Evolutionary conservation across 176 grass and related monocot genomes (phyloP), one percentile per base, ranked within the genome.

Genomic region (Alloteropsis semialata): DNA sequence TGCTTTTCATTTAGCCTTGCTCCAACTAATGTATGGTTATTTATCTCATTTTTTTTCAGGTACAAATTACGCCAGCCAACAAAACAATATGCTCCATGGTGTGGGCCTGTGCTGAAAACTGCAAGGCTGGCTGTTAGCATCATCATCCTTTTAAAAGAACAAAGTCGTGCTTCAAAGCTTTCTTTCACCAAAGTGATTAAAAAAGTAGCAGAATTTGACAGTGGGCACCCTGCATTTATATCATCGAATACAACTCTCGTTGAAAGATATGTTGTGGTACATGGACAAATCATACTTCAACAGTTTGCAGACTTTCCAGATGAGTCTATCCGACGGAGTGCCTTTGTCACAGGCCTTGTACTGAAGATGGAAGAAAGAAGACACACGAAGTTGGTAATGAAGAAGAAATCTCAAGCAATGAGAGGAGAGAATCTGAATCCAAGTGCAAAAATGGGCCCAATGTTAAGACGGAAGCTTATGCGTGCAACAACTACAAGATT

Each of bases 211-310:
- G 74, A 83, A 56, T 85, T 93, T 79, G 53, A 82, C 15, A 87
- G 69, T 57, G 69, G 17, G 22, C 67, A 95, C 51, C 82, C 39
- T 84, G 82, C 81, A 41, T 86, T 77, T 53, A 88, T 92, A 83
- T 92, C 93, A 43, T 56, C 75, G 30, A 86, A 90, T 60, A 38
- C 61, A 37, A 15, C 39, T 55, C 30, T 73, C 25, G 88, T 97
- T 51, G 88, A 93, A 76, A 84, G 80, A 72, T 93, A 91, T 45
- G 65, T 89, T 79, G 84, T 97, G 39, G 91, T 93, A n/a, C 94
- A 97, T 76, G 91, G 91, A 38, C 88, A 93, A 29, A 97, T 97
- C 54, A 88, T 97, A 72, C 81, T 97, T 60, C 94, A 93, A 68
- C 84, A 91, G 38, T 93, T 93, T 74, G 86, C 91, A 65, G 80